These are phyloP conservation scores for Akanthomyces dipterigenus DNA, from an alignment of 2,329 filamentous ascomycete species.

Conservation along the genomic window DNA sequence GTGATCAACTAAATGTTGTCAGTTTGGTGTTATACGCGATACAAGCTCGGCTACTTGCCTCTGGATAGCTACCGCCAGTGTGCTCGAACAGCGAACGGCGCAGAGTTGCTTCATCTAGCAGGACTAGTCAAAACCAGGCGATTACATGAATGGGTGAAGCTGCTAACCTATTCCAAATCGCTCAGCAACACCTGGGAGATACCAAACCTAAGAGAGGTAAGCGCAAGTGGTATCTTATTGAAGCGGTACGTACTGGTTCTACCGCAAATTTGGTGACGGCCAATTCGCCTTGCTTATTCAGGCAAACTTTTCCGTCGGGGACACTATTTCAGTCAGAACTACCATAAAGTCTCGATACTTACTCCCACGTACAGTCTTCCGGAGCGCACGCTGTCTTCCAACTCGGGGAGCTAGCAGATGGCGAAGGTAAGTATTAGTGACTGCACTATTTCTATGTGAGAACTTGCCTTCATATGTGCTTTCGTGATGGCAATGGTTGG, in stretches of 20 bases:
- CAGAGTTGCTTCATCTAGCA: constrained; percentile 71
- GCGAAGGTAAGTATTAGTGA: background rate
- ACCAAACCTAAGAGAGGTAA: constrained; percentile 53
- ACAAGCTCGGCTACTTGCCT: constrained; percentile 37
- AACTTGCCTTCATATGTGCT: constrained; percentile 73
- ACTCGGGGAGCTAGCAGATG: constrained; percentile 63
- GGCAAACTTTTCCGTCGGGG: constrained; percentile 80
- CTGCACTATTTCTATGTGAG: background rate
- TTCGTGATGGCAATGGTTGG: constrained; percentile 89
- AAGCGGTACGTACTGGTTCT: constrained; percentile 69
- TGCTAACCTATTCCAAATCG: constrained; percentile 76
- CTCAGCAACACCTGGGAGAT: constrained; percentile 79
- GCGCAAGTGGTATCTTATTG: background rate
- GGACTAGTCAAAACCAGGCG: background rate
- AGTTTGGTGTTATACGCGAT: constrained; percentile 6
- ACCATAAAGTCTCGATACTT: constrained; percentile 12
- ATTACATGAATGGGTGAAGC: background rate
- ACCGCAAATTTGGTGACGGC: constrained; percentile 96
- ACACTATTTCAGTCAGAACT: constrained; percentile 24
- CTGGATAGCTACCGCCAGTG: constrained; percentile 91
- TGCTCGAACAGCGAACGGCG: constrained; percentile 88
- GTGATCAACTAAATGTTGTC: constrained; percentile 63
- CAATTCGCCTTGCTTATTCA: constrained; percentile 80
- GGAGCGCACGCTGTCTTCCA: constrained; percentile 77
- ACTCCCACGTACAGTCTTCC: constrained; percentile 58